Percentiles rank a stretch among this genome's conserved stretches.
Conservation (phyloP, 73 alveolate genomes). For the Tetrahymena malaccensis region DNA sequence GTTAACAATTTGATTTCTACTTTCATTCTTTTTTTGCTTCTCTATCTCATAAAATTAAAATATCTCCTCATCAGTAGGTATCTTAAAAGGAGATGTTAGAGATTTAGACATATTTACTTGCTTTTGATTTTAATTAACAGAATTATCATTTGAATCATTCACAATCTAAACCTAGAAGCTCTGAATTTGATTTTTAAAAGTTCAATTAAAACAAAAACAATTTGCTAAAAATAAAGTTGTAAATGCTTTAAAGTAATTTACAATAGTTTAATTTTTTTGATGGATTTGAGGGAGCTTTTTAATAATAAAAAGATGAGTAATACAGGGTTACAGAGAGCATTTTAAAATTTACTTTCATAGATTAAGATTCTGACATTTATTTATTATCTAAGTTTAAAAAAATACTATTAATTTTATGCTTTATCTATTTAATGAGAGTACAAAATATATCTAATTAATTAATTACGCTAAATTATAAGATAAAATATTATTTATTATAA, state of each 20-base stretch:
- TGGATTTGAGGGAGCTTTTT: not conserved
- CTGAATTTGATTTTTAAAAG: not conserved
- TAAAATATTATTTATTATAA: too few relatives aligned
- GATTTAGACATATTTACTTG: not conserved
- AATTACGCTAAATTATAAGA: not conserved
- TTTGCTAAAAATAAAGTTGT: not conserved
- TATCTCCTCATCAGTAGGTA: not conserved
- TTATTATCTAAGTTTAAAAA: not conserved
- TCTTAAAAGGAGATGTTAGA: not conserved
- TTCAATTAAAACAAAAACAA: too few relatives aligned
- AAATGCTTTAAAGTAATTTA: not conserved
- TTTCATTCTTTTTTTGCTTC: not conserved
- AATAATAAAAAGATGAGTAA: not conserved
- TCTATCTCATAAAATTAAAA: not conserved
- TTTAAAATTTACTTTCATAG: not conserved
- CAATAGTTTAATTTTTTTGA: not conserved
- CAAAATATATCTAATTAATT: not conserved
- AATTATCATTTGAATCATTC: not conserved
- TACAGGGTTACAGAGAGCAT: not conserved
- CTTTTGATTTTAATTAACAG: not conserved
- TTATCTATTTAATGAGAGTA: too few relatives aligned
- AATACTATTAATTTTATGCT: not conserved
- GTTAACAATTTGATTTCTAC: not conserved
- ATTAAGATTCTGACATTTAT: not conserved
- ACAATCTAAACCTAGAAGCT: not conserved